Evolutionary conservation across 2,329 filamentous ascomycete genomes (phyloP).

Genomic region (Dothidotthia symphoricarpi): DNA sequence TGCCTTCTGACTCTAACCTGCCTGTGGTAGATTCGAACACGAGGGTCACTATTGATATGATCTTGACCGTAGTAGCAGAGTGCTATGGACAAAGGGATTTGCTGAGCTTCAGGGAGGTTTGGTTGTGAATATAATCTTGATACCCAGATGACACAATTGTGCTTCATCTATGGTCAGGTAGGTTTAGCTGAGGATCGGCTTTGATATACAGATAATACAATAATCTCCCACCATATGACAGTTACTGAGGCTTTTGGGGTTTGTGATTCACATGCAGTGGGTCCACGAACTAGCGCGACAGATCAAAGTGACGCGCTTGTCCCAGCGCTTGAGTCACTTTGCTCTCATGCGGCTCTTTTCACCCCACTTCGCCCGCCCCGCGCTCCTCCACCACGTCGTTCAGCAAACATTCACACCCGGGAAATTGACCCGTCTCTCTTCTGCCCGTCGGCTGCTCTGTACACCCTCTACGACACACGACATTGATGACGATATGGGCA

Average conservation of each 20-base stretch:
- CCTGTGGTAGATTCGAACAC: constrained; percentile 48
- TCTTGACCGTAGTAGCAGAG: constrained; percentile 82
- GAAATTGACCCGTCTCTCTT: constrained; percentile 13
- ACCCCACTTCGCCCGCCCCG: constrained; percentile 34
- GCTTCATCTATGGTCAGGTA: too few species aligned
- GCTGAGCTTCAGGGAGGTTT: constrained; percentile 65
- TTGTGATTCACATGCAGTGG: too few species aligned
- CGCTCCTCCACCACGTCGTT: constrained; percentile 24
- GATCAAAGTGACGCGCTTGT: constrained; percentile 17
- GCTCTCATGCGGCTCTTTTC: constrained; percentile 29
- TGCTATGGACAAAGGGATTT: constrained; percentile 87
- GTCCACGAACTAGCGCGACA: constrained; percentile 15
- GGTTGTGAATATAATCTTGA: constrained; percentile 6
- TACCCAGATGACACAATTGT: too few species aligned
- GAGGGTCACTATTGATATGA: constrained; percentile 83
- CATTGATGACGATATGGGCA: constrained; percentile 45
- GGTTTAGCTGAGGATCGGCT: too few species aligned
- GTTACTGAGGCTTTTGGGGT: too few species aligned
- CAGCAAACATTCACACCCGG: constrained; percentile 18
- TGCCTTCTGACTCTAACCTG: background rate
- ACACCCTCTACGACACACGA: constrained; percentile 12
- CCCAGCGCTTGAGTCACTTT: constrained; percentile 29
- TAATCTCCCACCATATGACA: too few species aligned
- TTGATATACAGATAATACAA: too few species aligned
- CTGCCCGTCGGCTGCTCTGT: constrained; percentile 18